Evolutionary conservation across 2,329 filamentous ascomycete species (phyloP), one percentile per base, ranked within the genome.

Genomic region (Xenoacremonium recifei): DNA sequence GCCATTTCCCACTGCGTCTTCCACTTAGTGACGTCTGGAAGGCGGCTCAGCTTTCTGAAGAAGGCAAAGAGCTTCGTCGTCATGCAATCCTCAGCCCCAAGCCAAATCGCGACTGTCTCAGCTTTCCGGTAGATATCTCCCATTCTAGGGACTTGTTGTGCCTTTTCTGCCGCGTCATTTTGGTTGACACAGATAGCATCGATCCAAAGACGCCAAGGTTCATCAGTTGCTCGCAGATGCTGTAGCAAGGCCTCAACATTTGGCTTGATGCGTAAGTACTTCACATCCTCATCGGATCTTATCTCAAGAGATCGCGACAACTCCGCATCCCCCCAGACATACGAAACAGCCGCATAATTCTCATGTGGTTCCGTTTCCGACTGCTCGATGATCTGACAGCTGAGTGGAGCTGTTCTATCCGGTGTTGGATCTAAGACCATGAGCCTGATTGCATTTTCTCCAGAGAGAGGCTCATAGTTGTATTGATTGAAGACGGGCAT

Each of bases 231-330:
- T 25, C 40, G 40, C 35, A 43, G 21, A 30, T 16, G 13, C 18
- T 21, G 40, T 13, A 43, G 29, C 23, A 43, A 34, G 6, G 29
- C 16, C 3, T 43, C 40, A 30, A 39, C 15, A 25, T 20, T 43
- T 19, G 31, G 21, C 10, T 35, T 43, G 30, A 43, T 39, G n/a
- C 40, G 38, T 36, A 43, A 19, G 17, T 43, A 43, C 6, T 13
- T 23, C 20, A 18, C 12, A 15, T 37, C 35, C n/a, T 18, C 21
- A 16, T 37, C 35, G n/a, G 19, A 23, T 37, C 35, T 6, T 21
- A 37, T 27, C 20, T 37, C 35, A 25, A 37, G 20, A 13, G 35
- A 25, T 21, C 21, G 35, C 15, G 21, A 37, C 6, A 37, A 21
- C 35, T 37, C 35, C n/a, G 13, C 12, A 13, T 17, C 13, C 15